Conservation (phyloP, 176 grass and related monocot genomes). For the Oropetium thomaeum region DNA sequence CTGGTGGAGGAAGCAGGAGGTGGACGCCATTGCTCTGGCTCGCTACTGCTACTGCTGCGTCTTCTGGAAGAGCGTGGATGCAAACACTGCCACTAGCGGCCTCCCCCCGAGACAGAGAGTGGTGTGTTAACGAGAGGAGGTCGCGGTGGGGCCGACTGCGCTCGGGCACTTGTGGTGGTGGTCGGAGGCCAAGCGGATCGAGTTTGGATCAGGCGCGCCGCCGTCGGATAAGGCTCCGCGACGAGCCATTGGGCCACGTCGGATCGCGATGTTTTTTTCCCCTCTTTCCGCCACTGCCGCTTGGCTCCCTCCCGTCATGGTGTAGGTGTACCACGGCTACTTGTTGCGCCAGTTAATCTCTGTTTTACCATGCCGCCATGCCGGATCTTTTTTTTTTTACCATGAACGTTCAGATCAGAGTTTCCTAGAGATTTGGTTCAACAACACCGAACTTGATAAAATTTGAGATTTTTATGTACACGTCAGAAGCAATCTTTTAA, state of each 20-base stretch:
- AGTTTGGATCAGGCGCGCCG: slow-evolving; percentile 55
- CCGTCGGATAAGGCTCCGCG: slow-evolving; percentile 55
- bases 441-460: neutral
- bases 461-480: neutral
- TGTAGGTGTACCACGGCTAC: neutral
- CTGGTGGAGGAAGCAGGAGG: slow-evolving; percentile 88
- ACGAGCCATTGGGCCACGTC: slow-evolving; percentile 75
- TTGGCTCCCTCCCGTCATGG: neutral
- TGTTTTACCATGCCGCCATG: too few relatives aligned
- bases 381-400: too few relatives aligned
- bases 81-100: neutral
- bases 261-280: slow-evolving; percentile 39
- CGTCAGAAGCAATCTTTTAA: neutral
- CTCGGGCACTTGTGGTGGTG: slow-evolving; percentile 52
- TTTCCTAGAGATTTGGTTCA: neutral
- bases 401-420: neutral
- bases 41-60: neutral
- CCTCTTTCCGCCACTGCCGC: rapidly evolving
- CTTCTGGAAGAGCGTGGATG: neutral
- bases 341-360: neutral
- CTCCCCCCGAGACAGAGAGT: too few relatives aligned
- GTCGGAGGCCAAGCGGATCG: slow-evolving; percentile 31
- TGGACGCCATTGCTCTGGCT: slow-evolving; percentile 63
- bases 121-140: slow-evolving; percentile 35
- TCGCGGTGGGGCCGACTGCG: slow-evolving; percentile 29